These are phyloP conservation scores for Gossypium arboreum DNA, from an alignment of 345 rosid species.

Conservation along the genomic window DNA sequence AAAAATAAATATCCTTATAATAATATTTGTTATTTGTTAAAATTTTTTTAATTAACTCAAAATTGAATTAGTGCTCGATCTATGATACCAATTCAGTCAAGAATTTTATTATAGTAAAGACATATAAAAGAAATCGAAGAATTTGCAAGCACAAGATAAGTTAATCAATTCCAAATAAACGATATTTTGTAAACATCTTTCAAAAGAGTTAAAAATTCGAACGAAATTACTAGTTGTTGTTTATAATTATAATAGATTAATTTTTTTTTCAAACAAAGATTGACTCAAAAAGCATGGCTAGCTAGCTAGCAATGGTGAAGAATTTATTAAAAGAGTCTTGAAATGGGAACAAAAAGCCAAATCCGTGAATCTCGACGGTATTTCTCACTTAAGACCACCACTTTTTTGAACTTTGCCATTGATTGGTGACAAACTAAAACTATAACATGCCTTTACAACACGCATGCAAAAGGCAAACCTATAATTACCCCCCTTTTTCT, in stretches of 20 bases:
- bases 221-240: accelerated
- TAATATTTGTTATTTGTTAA: too few relatives aligned
- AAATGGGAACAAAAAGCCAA: background rate
- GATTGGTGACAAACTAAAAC: conserved; percentile 2
- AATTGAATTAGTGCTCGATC: too few relatives aligned
- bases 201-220: too few relatives aligned
- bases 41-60: too few relatives aligned
- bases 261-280: background rate
- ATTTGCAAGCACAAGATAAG: too few relatives aligned
- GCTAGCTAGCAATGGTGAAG: background rate
- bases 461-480: background rate
- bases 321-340: background rate
- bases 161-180: too few relatives aligned
- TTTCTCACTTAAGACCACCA: background rate
- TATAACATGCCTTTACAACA: background rate
- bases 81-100: too few relatives aligned
- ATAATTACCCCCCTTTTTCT: too few relatives aligned
- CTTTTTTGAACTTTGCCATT: background rate
- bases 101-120: too few relatives aligned
- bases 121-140: background rate
- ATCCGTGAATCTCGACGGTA: conserved; percentile 5
- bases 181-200: too few relatives aligned
- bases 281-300: background rate
- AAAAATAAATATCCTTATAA: too few relatives aligned
- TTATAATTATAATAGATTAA: too few relatives aligned